These are phyloP conservation scores for Penicillium aurantiogriseum DNA, from an alignment of 2,329 filamentous ascomycete species.

Conservation along the genomic window DNA sequence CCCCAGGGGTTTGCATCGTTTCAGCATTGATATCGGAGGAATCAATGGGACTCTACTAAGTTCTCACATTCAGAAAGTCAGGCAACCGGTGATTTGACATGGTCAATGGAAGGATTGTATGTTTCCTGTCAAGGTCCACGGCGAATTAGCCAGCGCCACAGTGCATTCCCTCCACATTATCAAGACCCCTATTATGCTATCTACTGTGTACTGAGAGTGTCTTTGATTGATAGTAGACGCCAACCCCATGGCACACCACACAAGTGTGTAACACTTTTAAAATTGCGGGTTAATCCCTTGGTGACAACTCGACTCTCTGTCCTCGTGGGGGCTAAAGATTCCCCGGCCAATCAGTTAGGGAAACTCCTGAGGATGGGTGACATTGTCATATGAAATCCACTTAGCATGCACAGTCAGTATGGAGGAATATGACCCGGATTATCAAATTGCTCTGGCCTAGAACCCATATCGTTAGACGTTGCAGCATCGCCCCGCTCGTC, in stretches of 20 bases:
- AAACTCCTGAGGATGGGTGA: slow-evolving; percentile 9
- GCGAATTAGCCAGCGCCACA: neutral
- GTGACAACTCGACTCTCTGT: neutral
- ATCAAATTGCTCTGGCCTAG: neutral
- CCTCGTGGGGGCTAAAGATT: neutral
- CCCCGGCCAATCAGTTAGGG: slow-evolving; percentile 2
- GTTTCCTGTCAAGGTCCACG: neutral
- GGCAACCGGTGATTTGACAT: neutral
- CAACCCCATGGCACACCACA: neutral
- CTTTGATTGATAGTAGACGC: too few relatives aligned
- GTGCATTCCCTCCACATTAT: neutral
- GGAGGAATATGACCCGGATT: slow-evolving; percentile 4
- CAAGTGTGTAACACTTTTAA: neutral
- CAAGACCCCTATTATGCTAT: neutral
- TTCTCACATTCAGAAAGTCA: neutral
- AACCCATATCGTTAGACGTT: neutral
- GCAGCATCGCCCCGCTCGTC: neutral
- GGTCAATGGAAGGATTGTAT: neutral
- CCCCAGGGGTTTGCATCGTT: neutral
- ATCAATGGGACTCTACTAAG: too few relatives aligned
- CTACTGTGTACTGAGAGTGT: neutral
- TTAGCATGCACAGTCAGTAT: neutral
- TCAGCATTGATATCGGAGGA: neutral
- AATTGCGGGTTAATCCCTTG: neutral
- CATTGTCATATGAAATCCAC: slow-evolving; percentile 8